Conservation (phyloP, 1,139 yeast species). For the Nakaseomyces sp. region DNA sequence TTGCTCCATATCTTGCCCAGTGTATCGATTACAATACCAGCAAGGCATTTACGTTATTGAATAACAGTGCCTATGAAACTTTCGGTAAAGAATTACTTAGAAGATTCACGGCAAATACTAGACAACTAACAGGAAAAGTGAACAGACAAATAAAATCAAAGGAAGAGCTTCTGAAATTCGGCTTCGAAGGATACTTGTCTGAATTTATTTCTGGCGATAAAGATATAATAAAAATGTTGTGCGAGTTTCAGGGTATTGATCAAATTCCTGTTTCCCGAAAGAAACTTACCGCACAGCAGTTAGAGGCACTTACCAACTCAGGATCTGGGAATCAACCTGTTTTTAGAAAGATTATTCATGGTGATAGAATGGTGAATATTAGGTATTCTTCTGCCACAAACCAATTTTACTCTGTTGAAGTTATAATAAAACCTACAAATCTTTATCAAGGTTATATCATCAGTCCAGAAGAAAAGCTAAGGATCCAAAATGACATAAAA, state of each 20-base stretch:
- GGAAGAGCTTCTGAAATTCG: slow-evolving; percentile 38
- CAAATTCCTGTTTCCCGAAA: slow-evolving; percentile 52
- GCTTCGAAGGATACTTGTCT: slow-evolving; percentile 72
- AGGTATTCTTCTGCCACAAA: slow-evolving; percentile 52
- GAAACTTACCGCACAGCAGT: slow-evolving; percentile 37
- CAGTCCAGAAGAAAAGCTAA: slow-evolving; percentile 31
- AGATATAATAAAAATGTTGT: slow-evolving; percentile 67
- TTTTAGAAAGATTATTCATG: slow-evolving; percentile 53
- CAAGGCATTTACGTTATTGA: slow-evolving; percentile 45
- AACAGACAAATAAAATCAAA: slow-evolving; percentile 29
- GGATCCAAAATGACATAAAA: slow-evolving; percentile 20
- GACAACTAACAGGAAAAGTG: slow-evolving; percentile 34
- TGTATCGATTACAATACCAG: slow-evolving; percentile 47
- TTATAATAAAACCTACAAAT: slow-evolving; percentile 20
- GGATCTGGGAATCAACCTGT: slow-evolving; percentile 35
- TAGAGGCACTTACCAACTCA: slow-evolving; percentile 35
- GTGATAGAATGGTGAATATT: slow-evolving; percentile 44
- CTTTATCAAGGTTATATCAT: slow-evolving; percentile 41
- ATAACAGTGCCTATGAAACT: slow-evolving; percentile 38
- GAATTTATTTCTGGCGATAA: slow-evolving; percentile 71
- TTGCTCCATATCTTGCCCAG: slow-evolving; percentile 51
- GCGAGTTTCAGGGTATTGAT: slow-evolving; percentile 49
- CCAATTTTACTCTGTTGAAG: slow-evolving; percentile 37
- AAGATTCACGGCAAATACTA: slow-evolving; percentile 37
- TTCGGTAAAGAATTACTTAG: slow-evolving; percentile 38